Percentiles rank a stretch among this genome's conserved stretches.
phyloP scores from a whole-genome alignment of 2,329 filamentous ascomycete genomes.

The Cordyceps militaris region DNA sequence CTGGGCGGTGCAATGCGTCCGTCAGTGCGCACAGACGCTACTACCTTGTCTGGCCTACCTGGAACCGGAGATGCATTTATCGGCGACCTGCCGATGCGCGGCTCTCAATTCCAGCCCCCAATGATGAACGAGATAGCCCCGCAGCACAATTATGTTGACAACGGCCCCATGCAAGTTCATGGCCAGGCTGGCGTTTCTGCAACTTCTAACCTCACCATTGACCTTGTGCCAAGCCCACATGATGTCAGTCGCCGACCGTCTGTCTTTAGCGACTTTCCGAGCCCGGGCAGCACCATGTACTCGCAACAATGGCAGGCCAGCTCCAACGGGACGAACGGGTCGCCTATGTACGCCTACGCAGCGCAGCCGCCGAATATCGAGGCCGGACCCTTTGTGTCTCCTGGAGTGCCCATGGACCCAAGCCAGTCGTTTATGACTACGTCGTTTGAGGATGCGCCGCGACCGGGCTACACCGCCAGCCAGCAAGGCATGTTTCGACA shows the following conservation, averaged over 20 bases:
- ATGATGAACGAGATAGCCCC: conserved; percentile 36
- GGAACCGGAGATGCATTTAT: conserved; percentile 32
- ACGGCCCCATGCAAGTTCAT: conserved; percentile 27
- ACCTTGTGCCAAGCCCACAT: conserved; percentile 39
- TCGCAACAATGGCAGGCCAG: conserved; percentile 37
- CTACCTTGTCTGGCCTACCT: conserved; percentile 18
- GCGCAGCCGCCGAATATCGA: conserved; percentile 29
- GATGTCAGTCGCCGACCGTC: conserved; percentile 40
- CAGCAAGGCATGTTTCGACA: conserved; percentile 28
- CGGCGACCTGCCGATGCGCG: conserved; percentile 38
- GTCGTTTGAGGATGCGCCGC: conserved; percentile 29
- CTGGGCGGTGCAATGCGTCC: conserved; percentile 18
- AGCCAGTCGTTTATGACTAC: conserved; percentile 27
- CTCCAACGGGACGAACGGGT: conserved; percentile 33
- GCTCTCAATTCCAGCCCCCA: conserved; percentile 34
- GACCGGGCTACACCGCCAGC: conserved; percentile 26
- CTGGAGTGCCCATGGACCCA: conserved; percentile 26
- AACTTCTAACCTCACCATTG: conserved; percentile 32
- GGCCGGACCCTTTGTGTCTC: conserved; percentile 25
- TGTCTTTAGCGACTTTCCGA: conserved; percentile 40
- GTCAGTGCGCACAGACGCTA: conserved; percentile 9
- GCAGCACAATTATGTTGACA: conserved; percentile 36
- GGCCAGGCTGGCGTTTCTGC: conserved; percentile 29
- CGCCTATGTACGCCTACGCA: conserved; percentile 40
- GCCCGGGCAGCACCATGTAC: conserved; percentile 35